Evolutionary conservation across 768 basidiomycete species (phyloP).

Genomic region (Albatrellus ellisii): DNA sequence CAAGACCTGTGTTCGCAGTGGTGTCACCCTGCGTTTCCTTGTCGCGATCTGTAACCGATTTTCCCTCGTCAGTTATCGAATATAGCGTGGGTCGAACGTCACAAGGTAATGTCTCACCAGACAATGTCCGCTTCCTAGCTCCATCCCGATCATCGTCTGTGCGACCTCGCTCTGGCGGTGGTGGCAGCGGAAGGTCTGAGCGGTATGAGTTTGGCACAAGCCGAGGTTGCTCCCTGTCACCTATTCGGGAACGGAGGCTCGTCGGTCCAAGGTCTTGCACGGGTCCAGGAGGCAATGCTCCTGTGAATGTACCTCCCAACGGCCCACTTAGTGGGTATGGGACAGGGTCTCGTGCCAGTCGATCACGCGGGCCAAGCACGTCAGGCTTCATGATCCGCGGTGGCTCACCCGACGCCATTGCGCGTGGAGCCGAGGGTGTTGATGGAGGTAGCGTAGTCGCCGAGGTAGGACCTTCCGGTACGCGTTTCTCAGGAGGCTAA

Average conservation of each 20-base stretch:
- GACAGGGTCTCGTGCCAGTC: constrained; percentile 9
- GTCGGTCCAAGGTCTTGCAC: neutral
- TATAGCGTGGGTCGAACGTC: neutral
- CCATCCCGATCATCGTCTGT: constrained; percentile 52
- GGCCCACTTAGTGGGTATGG: neutral
- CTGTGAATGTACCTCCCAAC: too few species aligned
- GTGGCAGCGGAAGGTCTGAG: constrained; percentile 3
- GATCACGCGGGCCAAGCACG: constrained; percentile 24
- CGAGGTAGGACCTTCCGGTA: constrained; percentile 33
- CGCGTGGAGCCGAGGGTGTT: constrained; percentile 59
- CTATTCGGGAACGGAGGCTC: constrained; percentile 44
- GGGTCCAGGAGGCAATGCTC: too few species aligned
- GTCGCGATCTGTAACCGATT: constrained; percentile 40
- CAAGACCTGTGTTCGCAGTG: constrained; percentile 24
- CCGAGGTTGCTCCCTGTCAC: constrained; percentile 41
- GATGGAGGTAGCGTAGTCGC: constrained; percentile 32
- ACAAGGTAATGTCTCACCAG: constrained; percentile 36
- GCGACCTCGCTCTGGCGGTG: constrained; percentile 10
- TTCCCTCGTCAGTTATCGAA: neutral
- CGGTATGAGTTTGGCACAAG: constrained; percentile 12
- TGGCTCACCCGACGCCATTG: constrained; percentile 43
- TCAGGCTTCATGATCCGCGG: constrained; percentile 31
- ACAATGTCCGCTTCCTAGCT: constrained; percentile 50
- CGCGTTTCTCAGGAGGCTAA: constrained; percentile 41
- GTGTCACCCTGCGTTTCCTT: constrained; percentile 31